phyloP scores from a whole-genome alignment of 164 flowering plant genomes.

The Platanus orientalis region DNA sequence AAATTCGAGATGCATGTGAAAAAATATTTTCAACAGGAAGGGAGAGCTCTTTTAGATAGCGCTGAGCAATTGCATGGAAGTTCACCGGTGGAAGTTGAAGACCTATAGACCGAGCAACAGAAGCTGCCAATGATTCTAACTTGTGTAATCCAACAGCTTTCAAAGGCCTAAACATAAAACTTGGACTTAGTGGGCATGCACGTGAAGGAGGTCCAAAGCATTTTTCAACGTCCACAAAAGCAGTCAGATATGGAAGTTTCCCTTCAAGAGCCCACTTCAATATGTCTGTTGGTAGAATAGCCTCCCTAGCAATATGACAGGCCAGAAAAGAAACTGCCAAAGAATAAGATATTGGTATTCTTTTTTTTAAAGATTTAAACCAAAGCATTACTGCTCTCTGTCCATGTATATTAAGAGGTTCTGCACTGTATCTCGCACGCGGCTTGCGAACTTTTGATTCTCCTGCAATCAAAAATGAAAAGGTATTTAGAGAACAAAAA shows the following conservation, averaged over 20 bases:
- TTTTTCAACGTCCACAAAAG: constrained; percentile 58
- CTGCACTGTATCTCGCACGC: constrained; percentile 23
- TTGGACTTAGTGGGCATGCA: constrained; percentile 56
- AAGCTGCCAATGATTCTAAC: constrained; percentile 65
- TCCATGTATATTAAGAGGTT: constrained; percentile 57
- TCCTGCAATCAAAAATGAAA: constrained; percentile 36
- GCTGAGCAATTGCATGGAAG: constrained; percentile 56
- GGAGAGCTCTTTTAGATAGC: constrained; percentile 54
- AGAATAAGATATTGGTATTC: constrained; percentile 53
- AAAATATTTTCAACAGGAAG: constrained; percentile 64
- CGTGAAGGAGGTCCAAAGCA: constrained; percentile 36
- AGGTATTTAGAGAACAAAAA: too few species aligned
- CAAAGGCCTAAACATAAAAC: constrained; percentile 65
- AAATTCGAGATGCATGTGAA: constrained; percentile 49
- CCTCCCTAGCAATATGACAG: constrained; percentile 75
- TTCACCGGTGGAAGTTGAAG: constrained; percentile 83
- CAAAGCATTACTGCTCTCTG: constrained; percentile 55
- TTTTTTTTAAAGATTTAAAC: constrained; percentile 49
- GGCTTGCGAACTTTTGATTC: constrained; percentile 19
- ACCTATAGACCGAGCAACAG: constrained; percentile 54
- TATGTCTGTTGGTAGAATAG: constrained; percentile 76
- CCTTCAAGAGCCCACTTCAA: constrained; percentile 77
- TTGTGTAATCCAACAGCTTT: constrained; percentile 40
- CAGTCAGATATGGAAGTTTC: constrained; percentile 76
- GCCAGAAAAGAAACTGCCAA: constrained; percentile 66